phyloP scores from a whole-genome alignment of 257 asterid genomes.

The Eucommia ulmoides region DNA sequence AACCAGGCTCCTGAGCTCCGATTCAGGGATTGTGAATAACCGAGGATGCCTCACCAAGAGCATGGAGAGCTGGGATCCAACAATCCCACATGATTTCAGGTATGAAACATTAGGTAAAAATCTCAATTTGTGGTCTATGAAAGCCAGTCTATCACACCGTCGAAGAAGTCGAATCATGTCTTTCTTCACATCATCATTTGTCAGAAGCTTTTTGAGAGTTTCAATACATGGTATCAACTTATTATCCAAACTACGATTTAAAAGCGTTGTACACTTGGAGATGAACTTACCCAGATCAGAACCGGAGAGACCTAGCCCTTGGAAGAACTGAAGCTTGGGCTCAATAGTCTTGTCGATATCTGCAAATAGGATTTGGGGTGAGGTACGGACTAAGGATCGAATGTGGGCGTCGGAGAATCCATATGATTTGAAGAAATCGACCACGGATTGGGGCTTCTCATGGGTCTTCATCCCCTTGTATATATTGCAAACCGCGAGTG shows the following conservation, averaged over 20 bases:
- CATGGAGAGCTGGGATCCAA: conserved; percentile 8
- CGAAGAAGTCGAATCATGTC: neutral
- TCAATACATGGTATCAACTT: neutral
- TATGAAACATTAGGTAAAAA: neutral
- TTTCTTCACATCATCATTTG: neutral
- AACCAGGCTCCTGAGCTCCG: conserved; percentile 13
- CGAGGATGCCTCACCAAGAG: conserved; percentile 17
- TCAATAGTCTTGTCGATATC: neutral
- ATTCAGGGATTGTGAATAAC: conserved; percentile 9
- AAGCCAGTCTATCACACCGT: neutral
- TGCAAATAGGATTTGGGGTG: neutral
- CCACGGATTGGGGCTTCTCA: neutral
- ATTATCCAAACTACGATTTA: neutral
- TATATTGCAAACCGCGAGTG: neutral
- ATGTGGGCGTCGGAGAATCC: neutral
- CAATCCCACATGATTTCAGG: neutral
- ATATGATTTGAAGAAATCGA: neutral
- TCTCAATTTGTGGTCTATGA: neutral
- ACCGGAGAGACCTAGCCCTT: neutral
- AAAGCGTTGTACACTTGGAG: neutral
- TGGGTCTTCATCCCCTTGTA: neutral
- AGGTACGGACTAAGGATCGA: neutral
- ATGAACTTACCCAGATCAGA: neutral
- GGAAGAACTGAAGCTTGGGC: neutral
- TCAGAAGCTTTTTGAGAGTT: neutral